These are phyloP conservation scores for Globisporangium cystogenes DNA, from an alignment of 352 stramenopile genomes.

Conservation along the genomic window DNA sequence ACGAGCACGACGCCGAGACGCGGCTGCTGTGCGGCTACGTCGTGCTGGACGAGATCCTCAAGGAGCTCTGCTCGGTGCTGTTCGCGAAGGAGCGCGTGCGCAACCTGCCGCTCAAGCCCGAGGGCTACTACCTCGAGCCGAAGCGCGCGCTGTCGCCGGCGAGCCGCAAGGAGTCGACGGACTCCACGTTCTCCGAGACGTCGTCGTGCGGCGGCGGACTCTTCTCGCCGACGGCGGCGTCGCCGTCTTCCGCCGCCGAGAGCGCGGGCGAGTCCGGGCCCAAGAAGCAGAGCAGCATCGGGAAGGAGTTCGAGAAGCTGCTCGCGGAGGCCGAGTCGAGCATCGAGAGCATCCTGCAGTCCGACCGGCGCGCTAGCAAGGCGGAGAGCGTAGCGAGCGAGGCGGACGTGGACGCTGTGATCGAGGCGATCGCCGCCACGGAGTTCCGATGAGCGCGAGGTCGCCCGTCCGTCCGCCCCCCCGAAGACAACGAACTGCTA, in stretches of 20 bases:
- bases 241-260: no score
- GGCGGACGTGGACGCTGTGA: constrained; percentile 11
- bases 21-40: constrained; percentile 69
- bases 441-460: neutral
- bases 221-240: constrained; percentile 1
- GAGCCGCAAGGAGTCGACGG: constrained; percentile 15
- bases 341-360: constrained; percentile 38
- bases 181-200: constrained; percentile 42
- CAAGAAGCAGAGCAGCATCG: constrained; percentile 35
- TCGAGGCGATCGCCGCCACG: constrained; percentile 8
- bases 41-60: constrained; percentile 80
- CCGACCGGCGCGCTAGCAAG: constrained; percentile 1
- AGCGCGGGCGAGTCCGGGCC: constrained; percentile 2
- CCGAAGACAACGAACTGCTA: no score
- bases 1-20: constrained; percentile 61
- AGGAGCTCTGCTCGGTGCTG: constrained; percentile 78
- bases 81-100: constrained; percentile 72
- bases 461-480: no score
- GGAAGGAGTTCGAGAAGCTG: constrained; percentile 64
- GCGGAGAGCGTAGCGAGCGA: constrained; percentile 2
- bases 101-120: constrained; percentile 69
- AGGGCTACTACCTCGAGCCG: constrained; percentile 78
- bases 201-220: constrained; percentile 14
- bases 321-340: constrained; percentile 67
- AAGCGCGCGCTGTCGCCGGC: constrained; percentile 36